These are phyloP conservation scores for Irpex lacteus DNA, from an alignment of 1,284 basidiomycete species.

Conservation along the genomic window DNA sequence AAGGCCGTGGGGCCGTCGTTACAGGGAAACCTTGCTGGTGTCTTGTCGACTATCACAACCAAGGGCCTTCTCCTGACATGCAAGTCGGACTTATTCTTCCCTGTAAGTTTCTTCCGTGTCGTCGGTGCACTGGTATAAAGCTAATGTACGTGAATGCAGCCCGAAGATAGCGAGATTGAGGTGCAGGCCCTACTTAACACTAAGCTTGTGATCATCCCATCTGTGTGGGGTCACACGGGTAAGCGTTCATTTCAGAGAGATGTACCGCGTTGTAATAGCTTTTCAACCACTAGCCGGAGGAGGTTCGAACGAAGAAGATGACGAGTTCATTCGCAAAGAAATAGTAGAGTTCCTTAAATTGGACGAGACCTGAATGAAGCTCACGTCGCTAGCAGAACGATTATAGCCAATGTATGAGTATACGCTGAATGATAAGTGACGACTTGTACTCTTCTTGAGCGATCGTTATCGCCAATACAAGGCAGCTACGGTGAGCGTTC, in stretches of 20 bases:
- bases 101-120: conserved; percentile 18
- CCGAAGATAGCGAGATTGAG: conserved; percentile 55
- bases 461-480: too few species aligned
- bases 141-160: conserved; percentile 30
- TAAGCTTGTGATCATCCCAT: conserved; percentile 48
- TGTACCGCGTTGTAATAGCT: not conserved
- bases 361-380: not conserved
- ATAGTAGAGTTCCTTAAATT: not conserved
- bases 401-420: too few species aligned
- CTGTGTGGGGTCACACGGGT: conserved; percentile 60
- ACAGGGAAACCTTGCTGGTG: conserved; percentile 20
- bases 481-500: too few species aligned
- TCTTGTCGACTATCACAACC: conserved; percentile 31
- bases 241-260: conserved; percentile 14
- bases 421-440: too few species aligned
- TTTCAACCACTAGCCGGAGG: conserved; percentile 20
- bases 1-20: conserved; percentile 20
- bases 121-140: not conserved
- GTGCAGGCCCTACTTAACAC: conserved; percentile 41
- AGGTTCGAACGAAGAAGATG: conserved; percentile 17
- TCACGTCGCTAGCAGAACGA: not conserved
- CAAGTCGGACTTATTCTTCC: conserved; percentile 56
- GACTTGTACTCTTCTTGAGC: too few species aligned
- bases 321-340: not conserved
- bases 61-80: conserved; percentile 55